Conservation (phyloP, 305 asterid genomes). For the Solanum hybrid region DNA sequence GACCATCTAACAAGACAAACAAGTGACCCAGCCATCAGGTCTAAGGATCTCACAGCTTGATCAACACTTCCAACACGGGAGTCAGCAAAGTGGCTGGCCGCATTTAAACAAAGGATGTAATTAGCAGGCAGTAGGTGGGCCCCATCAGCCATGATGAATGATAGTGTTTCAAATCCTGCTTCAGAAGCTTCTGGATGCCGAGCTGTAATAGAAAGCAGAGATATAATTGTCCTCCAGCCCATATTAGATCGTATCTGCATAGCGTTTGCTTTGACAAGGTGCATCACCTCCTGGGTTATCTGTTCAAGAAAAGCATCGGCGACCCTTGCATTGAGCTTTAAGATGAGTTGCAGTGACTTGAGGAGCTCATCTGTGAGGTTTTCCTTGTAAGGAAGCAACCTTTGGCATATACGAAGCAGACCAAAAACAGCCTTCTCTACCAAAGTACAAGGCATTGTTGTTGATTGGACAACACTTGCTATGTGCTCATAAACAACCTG, state of each 20-base stretch:
- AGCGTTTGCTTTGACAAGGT: slow-evolving; percentile 81
- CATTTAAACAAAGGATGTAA: slow-evolving; percentile 68
- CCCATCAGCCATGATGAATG: slow-evolving; percentile 77
- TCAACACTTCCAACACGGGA: slow-evolving; percentile 71
- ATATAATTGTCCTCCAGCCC: slow-evolving; percentile 90
- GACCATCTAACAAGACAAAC: slow-evolving; percentile 73
- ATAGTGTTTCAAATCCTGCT: slow-evolving; percentile 74
- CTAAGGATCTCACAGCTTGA: slow-evolving; percentile 63
- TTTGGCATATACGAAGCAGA: slow-evolving; percentile 82
- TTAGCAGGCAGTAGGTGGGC: slow-evolving; percentile 83
- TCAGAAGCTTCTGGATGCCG: slow-evolving; percentile 98
- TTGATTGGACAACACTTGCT: slow-evolving; percentile 70
- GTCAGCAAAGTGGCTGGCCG: slow-evolving; percentile 90
- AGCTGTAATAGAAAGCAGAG: slow-evolving; percentile 82
- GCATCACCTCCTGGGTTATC: slow-evolving; percentile 86
- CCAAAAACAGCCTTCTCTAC: slow-evolving; percentile 95
- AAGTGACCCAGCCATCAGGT: slow-evolving; percentile 84
- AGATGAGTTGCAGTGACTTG: slow-evolving; percentile 70
- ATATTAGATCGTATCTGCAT: slow-evolving; percentile 80
- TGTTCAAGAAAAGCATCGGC: slow-evolving; percentile 96
- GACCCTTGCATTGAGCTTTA: slow-evolving; percentile 94
- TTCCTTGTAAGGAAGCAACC: slow-evolving; percentile 91
- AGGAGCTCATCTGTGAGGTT: slow-evolving; percentile 88
- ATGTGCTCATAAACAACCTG: slow-evolving; percentile 79
- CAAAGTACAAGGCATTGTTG: slow-evolving; percentile 74